phyloP scores from a whole-genome alignment of 441 rosid species.

The Gossypium schwendimanii region DNA sequence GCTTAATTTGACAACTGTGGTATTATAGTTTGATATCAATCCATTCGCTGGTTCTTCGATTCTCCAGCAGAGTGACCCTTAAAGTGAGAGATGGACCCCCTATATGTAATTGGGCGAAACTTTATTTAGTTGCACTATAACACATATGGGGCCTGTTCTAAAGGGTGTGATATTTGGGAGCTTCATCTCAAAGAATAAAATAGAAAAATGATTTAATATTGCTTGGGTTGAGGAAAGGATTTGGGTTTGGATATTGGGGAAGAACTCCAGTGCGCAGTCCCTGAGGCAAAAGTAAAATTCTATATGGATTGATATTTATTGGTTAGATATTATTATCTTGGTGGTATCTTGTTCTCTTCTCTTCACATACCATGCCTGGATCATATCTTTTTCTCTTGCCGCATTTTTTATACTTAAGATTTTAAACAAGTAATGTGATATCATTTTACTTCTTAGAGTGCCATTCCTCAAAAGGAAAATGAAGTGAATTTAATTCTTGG shows the following conservation, averaged over 20 bases:
- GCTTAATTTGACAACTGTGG: constrained; percentile 1
- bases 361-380: not conserved
- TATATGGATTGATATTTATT: constrained; percentile 2
- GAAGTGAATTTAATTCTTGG: constrained; percentile 97
- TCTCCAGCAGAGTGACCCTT: not conserved
- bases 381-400: not conserved
- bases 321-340: not conserved
- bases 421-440: constrained; percentile 16
- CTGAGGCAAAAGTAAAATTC: not conserved
- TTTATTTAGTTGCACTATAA: not conserved
- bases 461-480: constrained; percentile 70
- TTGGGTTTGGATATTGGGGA: not conserved
- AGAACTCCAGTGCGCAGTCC: not conserved
- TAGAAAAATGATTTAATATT: not conserved
- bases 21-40: not conserved
- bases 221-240: not conserved
- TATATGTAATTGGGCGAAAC: not conserved
- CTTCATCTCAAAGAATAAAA: not conserved
- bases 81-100: not conserved
- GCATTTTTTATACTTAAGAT: constrained; percentile 8
- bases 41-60: not conserved
- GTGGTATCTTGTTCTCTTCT: not conserved
- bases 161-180: not conserved
- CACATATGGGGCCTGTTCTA: not conserved
- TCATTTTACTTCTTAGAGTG: constrained; percentile 47